These are phyloP conservation scores for Arthrobotrys conoides DNA, from an alignment of 2,329 filamentous ascomycete species.

Conservation along the genomic window DNA sequence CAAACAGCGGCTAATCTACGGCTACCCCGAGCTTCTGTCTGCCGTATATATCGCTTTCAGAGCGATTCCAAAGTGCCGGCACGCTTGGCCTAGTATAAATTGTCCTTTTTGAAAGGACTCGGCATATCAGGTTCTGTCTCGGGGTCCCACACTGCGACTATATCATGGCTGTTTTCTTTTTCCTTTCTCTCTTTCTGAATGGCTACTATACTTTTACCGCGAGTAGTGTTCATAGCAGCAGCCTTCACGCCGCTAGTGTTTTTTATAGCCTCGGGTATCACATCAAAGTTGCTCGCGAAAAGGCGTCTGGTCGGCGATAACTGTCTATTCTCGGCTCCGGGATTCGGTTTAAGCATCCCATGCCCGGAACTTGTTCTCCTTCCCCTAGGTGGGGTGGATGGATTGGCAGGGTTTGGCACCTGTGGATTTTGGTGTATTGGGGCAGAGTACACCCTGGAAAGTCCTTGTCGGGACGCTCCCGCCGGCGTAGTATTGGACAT, in stretches of 20 bases:
- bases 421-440: conserved; percentile 47
- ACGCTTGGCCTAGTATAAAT: not conserved
- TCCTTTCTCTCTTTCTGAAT: conserved; percentile 44
- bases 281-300: conserved; percentile 6
- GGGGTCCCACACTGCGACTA: conserved; percentile 32
- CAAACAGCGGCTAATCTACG: not conserved
- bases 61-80: not conserved
- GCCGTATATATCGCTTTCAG: not conserved
- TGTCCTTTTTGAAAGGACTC: conserved; percentile 38
- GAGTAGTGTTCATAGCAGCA: conserved; percentile 32
- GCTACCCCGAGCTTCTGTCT: not conserved
- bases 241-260: conserved; percentile 28
- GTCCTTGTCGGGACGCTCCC: conserved; percentile 37
- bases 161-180: conserved; percentile 39
- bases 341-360: conserved; percentile 46
- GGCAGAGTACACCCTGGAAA: conserved; percentile 46
- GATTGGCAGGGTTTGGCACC: conserved; percentile 40
- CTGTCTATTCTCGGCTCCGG: conserved; percentile 51
- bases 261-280: conserved; percentile 22
- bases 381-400: conserved; percentile 51
- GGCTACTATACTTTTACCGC: conserved; percentile 32
- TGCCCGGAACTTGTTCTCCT: conserved; percentile 34
- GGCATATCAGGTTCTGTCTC: conserved; percentile 44
- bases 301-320: conserved; percentile 45
- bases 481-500: conserved; percentile 27